Conservation (phyloP, 352 stramenopile species). For the Phytophthora ohioensis region DNA sequence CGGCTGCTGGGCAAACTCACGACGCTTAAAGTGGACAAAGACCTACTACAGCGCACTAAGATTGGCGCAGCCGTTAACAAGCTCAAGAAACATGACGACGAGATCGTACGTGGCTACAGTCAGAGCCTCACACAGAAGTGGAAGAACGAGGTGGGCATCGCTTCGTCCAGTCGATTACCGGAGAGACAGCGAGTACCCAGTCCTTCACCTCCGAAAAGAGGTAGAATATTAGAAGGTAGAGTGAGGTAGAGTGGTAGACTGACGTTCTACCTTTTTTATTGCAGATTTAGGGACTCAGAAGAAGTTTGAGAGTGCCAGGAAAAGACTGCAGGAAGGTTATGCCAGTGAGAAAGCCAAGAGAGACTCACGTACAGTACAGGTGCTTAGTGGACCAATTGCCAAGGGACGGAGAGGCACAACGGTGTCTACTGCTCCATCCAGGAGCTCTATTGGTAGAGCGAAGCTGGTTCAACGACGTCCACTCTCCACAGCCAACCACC, state of each 20-base stretch:
- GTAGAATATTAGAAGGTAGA: slow-evolving; percentile 10
- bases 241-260: slow-evolving; percentile 4
- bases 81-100: slow-evolving; percentile 87
- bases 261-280: slow-evolving; percentile 6
- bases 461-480: slow-evolving; percentile 49
- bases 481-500: slow-evolving; percentile 25
- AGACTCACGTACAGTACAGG: slow-evolving; percentile 78
- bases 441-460: slow-evolving; percentile 57
- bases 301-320: slow-evolving; percentile 73
- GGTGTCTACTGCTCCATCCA: slow-evolving; percentile 68
- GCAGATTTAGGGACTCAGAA: slow-evolving; percentile 46
- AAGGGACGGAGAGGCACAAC: slow-evolving; percentile 66
- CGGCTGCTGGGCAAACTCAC: slow-evolving; percentile 77
- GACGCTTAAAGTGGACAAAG: slow-evolving; percentile 79
- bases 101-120: slow-evolving; percentile 84
- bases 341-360: slow-evolving; percentile 73
- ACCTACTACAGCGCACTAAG: slow-evolving; percentile 77
- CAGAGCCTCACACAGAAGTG: slow-evolving; percentile 86
- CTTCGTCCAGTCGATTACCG: slow-evolving; percentile 14
- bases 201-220: slow-evolving; percentile 39
- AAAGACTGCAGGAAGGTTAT: slow-evolving; percentile 81
- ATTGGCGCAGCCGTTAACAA: slow-evolving; percentile 88
- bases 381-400: slow-evolving; percentile 64
- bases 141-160: slow-evolving; percentile 77
- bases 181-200: slow-evolving; percentile 31